Conservation (phyloP, 345 rosid species). For the Acer saccharum region DNA sequence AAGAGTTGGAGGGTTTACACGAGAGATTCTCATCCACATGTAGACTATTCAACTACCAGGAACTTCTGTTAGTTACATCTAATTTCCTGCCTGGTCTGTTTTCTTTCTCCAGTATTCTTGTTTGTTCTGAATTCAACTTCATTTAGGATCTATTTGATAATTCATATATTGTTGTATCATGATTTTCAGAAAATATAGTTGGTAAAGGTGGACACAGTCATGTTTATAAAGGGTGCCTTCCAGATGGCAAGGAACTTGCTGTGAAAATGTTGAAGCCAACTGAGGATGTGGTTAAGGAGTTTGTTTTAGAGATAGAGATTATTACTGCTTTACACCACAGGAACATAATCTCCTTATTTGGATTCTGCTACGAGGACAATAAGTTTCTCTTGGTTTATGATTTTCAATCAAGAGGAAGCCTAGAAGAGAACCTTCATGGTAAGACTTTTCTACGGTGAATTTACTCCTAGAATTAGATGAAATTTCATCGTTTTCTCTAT, state of each 20-base stretch:
- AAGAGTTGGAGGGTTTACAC: conserved; percentile 66
- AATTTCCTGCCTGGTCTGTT: conserved; percentile 69
- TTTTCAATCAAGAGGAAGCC: conserved; percentile 88
- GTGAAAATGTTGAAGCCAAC: conserved; percentile 86
- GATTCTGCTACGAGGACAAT: conserved; percentile 76
- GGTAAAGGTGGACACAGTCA: conserved; percentile 96
- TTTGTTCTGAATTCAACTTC: conserved; percentile 17
- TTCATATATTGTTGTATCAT: conserved; percentile 8
- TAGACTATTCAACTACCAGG: conserved; percentile 77
- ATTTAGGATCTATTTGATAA: conserved; percentile 10
- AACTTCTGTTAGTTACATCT: conserved; percentile 68
- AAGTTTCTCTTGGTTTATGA: conserved; percentile 78
- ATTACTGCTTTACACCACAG: conserved; percentile 75
- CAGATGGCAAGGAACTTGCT: conserved; percentile 90
- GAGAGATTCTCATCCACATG: conserved; percentile 78
- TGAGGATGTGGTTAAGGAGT: conserved; percentile 63
- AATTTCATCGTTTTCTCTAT: neutral
- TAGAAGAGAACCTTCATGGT: conserved; percentile 96
- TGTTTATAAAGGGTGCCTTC: conserved; percentile 81
- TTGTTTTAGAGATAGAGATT: conserved; percentile 76
- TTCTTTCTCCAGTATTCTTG: conserved; percentile 6
- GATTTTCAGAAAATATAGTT: conserved; percentile 72
- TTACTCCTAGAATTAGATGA: conserved; percentile 20
- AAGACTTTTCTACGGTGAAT: conserved; percentile 12
- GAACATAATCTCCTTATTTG: conserved; percentile 78